Percentiles rank a stretch among this genome's conserved stretches.
phyloP scores from a whole-genome alignment of 371 early-diverging fungal species.

The Basidiobolus heterosporus region DNA sequence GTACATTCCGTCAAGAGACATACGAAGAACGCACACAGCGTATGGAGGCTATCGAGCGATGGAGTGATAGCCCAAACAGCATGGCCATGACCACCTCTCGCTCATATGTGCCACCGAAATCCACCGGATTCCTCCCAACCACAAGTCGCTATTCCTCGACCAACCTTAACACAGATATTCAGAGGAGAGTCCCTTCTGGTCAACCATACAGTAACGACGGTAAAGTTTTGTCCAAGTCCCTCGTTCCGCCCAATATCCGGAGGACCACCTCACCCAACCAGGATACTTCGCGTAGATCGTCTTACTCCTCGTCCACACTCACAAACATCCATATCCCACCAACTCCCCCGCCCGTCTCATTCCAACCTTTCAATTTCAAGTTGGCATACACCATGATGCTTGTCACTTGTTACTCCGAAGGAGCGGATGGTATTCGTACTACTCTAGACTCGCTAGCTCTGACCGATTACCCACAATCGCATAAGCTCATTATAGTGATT shows the following conservation, averaged over 20 bases:
- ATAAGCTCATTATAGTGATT: slow-evolving; percentile 81
- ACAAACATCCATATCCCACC: slow-evolving; percentile 1
- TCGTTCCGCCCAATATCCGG: background rate
- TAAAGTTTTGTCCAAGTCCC: background rate
- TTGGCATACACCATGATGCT: slow-evolving; percentile 55
- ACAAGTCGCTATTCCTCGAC: slow-evolving; percentile 9
- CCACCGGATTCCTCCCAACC: slow-evolving; percentile 1
- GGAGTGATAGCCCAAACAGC: slow-evolving; percentile 27
- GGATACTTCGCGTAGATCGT: background rate
- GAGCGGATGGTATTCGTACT: slow-evolving; percentile 69
- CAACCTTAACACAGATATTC: background rate
- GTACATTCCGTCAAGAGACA: slow-evolving; percentile 50
- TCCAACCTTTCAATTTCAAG: slow-evolving; percentile 46
- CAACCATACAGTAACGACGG: too few species aligned
- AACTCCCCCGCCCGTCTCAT: slow-evolving; percentile 26
- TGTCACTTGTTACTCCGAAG: slow-evolving; percentile 86
- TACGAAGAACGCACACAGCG: slow-evolving; percentile 34
- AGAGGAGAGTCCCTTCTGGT: background rate
- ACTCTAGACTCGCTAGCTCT: slow-evolving; percentile 89
- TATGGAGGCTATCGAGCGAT: slow-evolving; percentile 34
- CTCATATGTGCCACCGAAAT: background rate
- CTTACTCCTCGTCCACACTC: background rate
- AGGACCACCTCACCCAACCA: background rate
- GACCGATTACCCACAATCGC: slow-evolving; percentile 79
- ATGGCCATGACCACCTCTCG: background rate